A percentile compares a stretch with the other conserved stretches of the same genome.
These are phyloP conservation scores for Flaveria linearis DNA, from an alignment of 129 eudicot species.

Conservation along the genomic window DNA sequence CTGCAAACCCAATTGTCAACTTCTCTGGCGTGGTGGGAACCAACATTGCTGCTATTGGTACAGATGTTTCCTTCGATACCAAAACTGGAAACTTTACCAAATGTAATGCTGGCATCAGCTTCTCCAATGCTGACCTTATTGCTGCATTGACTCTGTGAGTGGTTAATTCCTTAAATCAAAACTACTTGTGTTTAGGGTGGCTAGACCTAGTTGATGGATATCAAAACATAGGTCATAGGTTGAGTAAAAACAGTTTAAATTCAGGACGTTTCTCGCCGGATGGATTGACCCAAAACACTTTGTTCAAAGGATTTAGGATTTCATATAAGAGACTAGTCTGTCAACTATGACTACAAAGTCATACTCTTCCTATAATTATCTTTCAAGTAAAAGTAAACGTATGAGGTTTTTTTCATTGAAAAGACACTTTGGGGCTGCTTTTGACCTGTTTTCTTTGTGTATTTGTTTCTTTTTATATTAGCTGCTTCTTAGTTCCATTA, in stretches of 20 bases:
- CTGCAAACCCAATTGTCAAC: constrained; percentile 84
- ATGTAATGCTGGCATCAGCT: constrained; percentile 71
- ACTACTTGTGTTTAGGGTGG: neutral
- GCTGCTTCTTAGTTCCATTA: neutral
- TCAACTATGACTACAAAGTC: neutral
- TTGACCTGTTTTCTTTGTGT: neutral
- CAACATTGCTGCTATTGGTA: constrained; percentile 57
- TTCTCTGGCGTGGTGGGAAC: constrained; percentile 83
- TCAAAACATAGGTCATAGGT: neutral
- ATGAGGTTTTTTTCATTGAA: neutral
- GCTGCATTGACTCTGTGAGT: constrained; percentile 86
- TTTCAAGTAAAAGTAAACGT: neutral
- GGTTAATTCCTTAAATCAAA: neutral
- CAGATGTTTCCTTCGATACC: constrained; percentile 78
- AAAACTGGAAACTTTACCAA: constrained; percentile 71
- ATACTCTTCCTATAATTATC: neutral
- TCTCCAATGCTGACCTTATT: constrained; percentile 67
- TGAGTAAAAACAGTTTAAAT: neutral
- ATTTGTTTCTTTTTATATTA: neutral
- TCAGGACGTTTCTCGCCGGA: neutral
- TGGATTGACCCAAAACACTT: neutral
- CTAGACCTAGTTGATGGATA: neutral
- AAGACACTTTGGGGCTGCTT: neutral
- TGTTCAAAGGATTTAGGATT: neutral
- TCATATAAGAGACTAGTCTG: neutral